Evolutionary conservation across 495 filamentous ascomycete genomes (phyloP), one percentile per base, ranked within the genome.

Genomic region (Podospora conica): DNA sequence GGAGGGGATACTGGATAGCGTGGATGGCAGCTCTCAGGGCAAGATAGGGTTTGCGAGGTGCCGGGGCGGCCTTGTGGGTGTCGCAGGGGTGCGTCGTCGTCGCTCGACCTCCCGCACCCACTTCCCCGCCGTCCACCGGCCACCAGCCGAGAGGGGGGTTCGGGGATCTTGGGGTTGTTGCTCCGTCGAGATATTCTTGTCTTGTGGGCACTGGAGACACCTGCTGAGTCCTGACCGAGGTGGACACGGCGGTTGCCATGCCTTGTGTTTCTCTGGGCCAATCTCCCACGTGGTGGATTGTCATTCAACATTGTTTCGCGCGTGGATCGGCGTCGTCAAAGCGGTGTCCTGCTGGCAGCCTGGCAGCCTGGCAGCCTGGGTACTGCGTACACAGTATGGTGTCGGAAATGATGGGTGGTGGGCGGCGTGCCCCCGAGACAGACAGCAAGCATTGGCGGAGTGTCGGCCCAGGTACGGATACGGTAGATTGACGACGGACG

Each of bases 241-340:
- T 48, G 40, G 40, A 48, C 40, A 48, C 40, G 40, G 5, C 8
- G 40, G 11, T 5, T 4, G 40, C 40, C 40, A 48, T n/a, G 1
- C 29, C 29, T 31, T 11, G 29, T 31, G 29, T 11, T 55, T 55
- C 15, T 57, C 55, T 56, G 55, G 20, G 20, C 9, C 40, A 48
- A 48, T 57, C 11, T 57, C 55, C 55, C 55, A 57, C 55, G 55
- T 57, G 55, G 22, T 57, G 55, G 22, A 24, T 57, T 27, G 55
- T n/a, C n/a, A n/a, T n/a, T n/a, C n/a, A n/a, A 18, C 15, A n/a
- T n/a, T 48, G 40, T 48, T 48, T 59, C 22, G 9, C 57, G n/a
- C n/a, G n/a, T n/a, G 57, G 57, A 59, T 59, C 57, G 25, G 1
- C 22, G 57, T 59, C 57, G 62, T 64, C 62, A 40, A 57, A 64